Conservation (phyloP, 371 early-diverging fungal genomes). For the Umbelopsis sp. region DNA sequence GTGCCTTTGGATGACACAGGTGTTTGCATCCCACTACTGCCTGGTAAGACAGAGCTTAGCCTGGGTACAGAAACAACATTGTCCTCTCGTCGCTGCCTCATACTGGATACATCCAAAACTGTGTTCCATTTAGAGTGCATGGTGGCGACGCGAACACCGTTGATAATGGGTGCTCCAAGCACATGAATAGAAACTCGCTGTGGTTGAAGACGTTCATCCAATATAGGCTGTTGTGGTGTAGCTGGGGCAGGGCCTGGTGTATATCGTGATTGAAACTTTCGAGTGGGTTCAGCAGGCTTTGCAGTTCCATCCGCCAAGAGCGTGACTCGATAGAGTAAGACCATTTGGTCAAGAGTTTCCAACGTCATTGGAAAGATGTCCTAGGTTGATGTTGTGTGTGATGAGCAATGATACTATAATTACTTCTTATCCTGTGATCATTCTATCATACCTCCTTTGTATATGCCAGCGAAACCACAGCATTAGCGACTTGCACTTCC, state of each 20-base stretch:
- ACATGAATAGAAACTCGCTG: conserved; percentile 67
- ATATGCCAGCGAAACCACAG: conserved; percentile 54
- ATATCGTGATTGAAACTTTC: conserved; percentile 42
- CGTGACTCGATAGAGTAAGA: conserved; percentile 64
- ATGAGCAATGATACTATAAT: too few species aligned
- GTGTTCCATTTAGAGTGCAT: conserved; percentile 73
- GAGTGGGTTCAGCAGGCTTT: conserved; percentile 40
- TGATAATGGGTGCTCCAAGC: conserved; percentile 56
- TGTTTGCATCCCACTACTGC: conserved; percentile 13
- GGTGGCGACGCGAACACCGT: conserved; percentile 51
- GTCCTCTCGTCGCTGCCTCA: conserved; percentile 55
- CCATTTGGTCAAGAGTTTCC: conserved; percentile 61
- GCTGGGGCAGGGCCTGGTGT: conserved; percentile 25
- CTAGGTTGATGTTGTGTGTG: not conserved
- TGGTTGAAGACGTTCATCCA: conserved; percentile 42
- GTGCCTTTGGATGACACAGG: conserved; percentile 18
- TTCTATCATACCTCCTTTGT: conserved; percentile 23
- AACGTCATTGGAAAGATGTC: conserved; percentile 51
- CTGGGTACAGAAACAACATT: conserved; percentile 6
- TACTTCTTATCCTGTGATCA: too few species aligned
- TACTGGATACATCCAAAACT: conserved; percentile 62
- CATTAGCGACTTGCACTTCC: conserved; percentile 64
- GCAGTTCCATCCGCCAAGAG: conserved; percentile 58
- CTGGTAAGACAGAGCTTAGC: conserved; percentile 16
- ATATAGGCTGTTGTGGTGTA: conserved; percentile 21